Percentiles rank a stretch among this genome's conserved stretches.
phyloP scores from a whole-genome alignment of 176 grass and related monocot genomes.

The Bromus sterilis region DNA sequence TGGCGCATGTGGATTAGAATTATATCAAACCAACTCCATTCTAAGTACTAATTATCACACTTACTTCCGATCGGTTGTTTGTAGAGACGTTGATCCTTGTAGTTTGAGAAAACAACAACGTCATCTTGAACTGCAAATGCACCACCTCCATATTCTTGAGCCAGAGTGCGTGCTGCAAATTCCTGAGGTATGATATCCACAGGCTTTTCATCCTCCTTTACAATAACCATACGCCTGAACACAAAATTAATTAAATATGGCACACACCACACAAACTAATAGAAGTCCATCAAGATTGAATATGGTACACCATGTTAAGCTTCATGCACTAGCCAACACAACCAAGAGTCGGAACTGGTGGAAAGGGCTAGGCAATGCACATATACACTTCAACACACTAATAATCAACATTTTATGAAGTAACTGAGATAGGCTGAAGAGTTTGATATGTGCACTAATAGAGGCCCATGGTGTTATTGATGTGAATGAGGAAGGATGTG shows the following conservation, averaged over 20 bases:
- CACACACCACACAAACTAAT: background rate
- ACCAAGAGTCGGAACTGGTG: no score
- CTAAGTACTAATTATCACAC: background rate
- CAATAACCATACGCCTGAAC: slow-evolving; percentile 83
- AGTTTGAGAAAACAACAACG: slow-evolving; percentile 84
- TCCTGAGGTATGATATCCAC: slow-evolving; percentile 66
- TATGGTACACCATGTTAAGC: background rate
- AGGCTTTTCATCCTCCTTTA: slow-evolving; percentile 70
- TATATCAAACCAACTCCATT: background rate
- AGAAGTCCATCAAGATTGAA: background rate
- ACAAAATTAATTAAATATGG: slow-evolving; percentile 7
- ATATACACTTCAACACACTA: no score
- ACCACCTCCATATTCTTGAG: slow-evolving; percentile 89
- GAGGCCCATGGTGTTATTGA: background rate
- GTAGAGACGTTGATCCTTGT: slow-evolving; percentile 85
- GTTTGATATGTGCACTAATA: background rate
- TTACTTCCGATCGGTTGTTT: slow-evolving; percentile 59
- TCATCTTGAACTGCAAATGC: slow-evolving; percentile 59
- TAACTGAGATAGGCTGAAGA: background rate
- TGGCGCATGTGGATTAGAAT: background rate
- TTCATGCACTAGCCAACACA: no score
- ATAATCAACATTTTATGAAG: background rate
- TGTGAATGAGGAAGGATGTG: background rate
- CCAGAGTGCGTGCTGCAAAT: slow-evolving; percentile 77
- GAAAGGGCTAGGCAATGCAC: no score